Conservation (phyloP, 2,329 filamentous ascomycete genomes). For the Colletotrichum theobromicola region DNA sequence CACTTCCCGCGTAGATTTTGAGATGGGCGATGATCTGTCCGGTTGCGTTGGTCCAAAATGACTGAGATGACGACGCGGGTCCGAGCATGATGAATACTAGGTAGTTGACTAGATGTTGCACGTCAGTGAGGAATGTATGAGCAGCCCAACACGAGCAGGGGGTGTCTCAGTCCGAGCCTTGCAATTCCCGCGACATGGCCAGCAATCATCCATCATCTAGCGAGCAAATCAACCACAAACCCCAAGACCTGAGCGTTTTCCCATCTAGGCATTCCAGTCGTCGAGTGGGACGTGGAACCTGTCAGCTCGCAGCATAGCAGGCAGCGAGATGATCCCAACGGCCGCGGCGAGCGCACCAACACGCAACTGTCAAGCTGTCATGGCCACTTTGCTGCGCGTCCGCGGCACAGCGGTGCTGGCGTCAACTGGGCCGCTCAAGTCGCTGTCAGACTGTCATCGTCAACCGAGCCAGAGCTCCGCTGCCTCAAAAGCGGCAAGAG, state of each 20-base stretch:
- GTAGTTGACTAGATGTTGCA: background rate
- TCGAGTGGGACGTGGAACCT: background rate
- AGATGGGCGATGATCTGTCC: background rate
- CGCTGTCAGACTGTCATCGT: background rate
- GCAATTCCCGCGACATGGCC: background rate
- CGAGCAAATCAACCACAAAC: background rate
- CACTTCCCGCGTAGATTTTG: background rate
- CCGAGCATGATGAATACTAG: background rate
- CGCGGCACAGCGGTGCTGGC: background rate
- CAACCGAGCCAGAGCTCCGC: background rate
- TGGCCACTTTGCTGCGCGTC: background rate
- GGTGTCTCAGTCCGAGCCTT: background rate
- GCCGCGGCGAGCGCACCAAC: background rate
- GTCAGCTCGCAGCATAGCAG: background rate
- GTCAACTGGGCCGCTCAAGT: background rate
- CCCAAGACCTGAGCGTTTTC: background rate
- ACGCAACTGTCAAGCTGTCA: background rate
- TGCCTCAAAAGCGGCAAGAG: background rate
- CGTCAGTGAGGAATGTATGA: background rate
- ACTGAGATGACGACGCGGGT: background rate
- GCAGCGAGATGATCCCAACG: background rate
- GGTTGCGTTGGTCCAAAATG: background rate
- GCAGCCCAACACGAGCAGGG: background rate
- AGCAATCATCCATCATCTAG: background rate
- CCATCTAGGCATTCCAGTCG: background rate